Evolutionary conservation across 495 filamentous ascomycete species (phyloP).

Genomic region (Tuber indicum): DNA sequence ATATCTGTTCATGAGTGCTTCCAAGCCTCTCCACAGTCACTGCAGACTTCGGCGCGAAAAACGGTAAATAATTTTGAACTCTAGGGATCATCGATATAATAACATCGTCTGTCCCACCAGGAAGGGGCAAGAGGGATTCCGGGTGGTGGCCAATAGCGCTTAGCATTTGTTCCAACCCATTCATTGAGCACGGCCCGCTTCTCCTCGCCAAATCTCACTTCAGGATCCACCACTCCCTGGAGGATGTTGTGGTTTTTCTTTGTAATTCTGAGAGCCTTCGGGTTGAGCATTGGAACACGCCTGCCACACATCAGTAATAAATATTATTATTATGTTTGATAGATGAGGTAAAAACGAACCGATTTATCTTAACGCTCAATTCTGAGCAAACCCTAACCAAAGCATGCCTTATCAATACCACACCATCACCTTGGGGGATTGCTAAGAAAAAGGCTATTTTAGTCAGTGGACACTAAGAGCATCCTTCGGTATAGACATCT

Average conservation of each 20-base stretch:
- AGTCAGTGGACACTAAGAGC: conserved; percentile 31
- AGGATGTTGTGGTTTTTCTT: conserved; percentile 92
- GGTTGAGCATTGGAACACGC: conserved; percentile 76
- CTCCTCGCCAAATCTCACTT: conserved; percentile 60
- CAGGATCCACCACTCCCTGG: conserved; percentile 65
- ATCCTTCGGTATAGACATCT: not conserved
- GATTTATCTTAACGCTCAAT: conserved; percentile 63
- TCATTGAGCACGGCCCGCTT: conserved; percentile 50
- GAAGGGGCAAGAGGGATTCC: conserved; percentile 58
- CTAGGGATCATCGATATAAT: conserved; percentile 72
- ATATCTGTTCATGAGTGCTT: conserved; percentile 65
- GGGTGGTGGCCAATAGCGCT: conserved; percentile 64
- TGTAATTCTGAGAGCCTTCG: conserved; percentile 77
- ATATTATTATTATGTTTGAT: not conserved
- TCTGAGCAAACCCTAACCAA: conserved; percentile 65
- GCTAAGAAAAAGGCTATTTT: conserved; percentile 80
- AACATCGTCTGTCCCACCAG: conserved; percentile 74
- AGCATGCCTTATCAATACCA: conserved; percentile 83
- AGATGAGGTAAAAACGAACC: conserved; percentile 54
- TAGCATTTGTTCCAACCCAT: conserved; percentile 71
- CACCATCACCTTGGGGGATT: conserved; percentile 81
- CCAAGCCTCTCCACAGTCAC: conserved; percentile 57
- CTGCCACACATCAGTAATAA: conserved; percentile 39
- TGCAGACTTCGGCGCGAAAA: conserved; percentile 80
- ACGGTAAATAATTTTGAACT: conserved; percentile 67